Evolutionary conservation across 1,139 yeast genomes (phyloP), one percentile per base, ranked within the genome.

Genomic region (Debaryomyces nepalensis): DNA sequence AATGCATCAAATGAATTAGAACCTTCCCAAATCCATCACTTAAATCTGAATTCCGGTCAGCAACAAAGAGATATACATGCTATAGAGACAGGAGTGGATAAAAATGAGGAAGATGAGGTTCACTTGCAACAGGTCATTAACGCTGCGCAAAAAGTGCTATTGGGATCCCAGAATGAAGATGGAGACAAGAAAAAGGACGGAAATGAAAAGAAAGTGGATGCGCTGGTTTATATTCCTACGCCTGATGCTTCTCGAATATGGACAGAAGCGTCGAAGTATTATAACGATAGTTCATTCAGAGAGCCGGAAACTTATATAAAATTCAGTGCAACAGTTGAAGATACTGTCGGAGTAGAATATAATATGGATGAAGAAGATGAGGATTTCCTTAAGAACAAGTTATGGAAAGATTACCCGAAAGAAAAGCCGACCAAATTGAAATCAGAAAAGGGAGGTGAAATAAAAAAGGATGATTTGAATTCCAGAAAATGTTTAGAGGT

Each of bases 51-150:
- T 36, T 57, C 57, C 50, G 84, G 81, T 42, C 85, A 81, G 47
- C 81, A 77, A 54, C 96, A 87, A 58, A 80, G 98, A 41, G 97
- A 91, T 51, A 66, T 88, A 21, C 91, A 89, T 57, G 89, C 89
- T 46, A 81, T 93, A 37, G 99, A 93, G 57, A 93, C 99, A 5
- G 99, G 99, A 64, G 99, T 93, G 39, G 99, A 93, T 61, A 93
- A 95, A 62, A 90, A 89, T 54, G 99, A 93, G 64, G 99, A 93
- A 65, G 96, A 89, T 59, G 99, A 93, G 65, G 96, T 88, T 40
- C 99, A 93, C 77, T 75, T 93, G 50, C 96, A 91, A 63, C 91
- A 87, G 49, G 97, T 93, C 33, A 85, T 87, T 48, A 81, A 82
- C 61, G 90, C 93, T 3, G 82, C 89, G 2, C 82, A 80, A 46